These are phyloP conservation scores for Alternaria triticimaculans DNA, from an alignment of 2,329 filamentous ascomycete genomes.

Conservation along the genomic window DNA sequence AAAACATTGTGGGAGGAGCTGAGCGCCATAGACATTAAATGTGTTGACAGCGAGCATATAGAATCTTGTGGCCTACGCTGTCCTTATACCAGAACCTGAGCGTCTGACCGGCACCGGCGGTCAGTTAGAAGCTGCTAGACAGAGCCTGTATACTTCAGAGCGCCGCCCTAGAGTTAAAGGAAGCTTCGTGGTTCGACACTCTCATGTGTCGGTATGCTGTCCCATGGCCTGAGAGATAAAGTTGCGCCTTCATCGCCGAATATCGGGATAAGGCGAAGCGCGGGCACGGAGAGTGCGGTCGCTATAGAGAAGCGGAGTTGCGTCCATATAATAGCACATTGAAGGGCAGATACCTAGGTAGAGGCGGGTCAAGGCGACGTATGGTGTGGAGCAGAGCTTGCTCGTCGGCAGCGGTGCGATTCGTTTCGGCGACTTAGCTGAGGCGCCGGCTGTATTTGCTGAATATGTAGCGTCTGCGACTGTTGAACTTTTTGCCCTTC, in stretches of 20 bases:
- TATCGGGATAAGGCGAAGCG: neutral
- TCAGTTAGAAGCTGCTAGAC: neutral
- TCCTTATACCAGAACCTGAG: neutral
- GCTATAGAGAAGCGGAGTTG: neutral
- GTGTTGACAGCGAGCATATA: neutral
- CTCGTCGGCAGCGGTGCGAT: neutral
- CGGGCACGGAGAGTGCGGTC: neutral
- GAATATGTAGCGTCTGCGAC: no score
- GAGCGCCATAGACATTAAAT: no score
- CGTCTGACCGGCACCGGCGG: no score
- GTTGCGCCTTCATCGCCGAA: neutral
- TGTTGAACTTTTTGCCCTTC: no score
- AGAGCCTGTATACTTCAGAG: neutral
- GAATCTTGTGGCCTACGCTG: neutral
- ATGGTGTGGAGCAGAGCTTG: neutral
- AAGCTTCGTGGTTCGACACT: neutral
- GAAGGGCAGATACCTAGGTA: neutral
- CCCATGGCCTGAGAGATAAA: neutral
- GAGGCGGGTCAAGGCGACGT: neutral
- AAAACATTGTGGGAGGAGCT: neutral
- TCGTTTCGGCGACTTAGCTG: neutral
- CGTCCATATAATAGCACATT: neutral
- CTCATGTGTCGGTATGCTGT: neutral
- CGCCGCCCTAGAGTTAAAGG: rapidly evolving
- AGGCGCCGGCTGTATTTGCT: no score